Percentiles rank a stretch among this genome's conserved stretches.
phyloP scores from a whole-genome alignment of 805 yeast species.

The Metschnikowia noctiluminum region DNA sequence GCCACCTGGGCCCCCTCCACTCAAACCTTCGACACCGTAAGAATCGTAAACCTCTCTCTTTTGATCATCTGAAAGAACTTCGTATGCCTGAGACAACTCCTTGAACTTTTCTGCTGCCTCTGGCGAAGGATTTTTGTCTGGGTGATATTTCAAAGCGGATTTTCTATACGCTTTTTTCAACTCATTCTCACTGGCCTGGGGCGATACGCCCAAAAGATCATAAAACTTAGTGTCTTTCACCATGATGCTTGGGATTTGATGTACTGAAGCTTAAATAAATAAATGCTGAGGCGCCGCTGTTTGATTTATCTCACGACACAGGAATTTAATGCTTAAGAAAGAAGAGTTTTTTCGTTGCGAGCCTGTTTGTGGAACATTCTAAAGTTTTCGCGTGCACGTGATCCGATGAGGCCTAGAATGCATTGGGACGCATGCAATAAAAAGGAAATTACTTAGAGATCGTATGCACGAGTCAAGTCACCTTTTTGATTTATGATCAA shows the following conservation, averaged over 20 bases:
- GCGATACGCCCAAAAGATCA: slow-evolving; percentile 69
- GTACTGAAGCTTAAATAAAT: slow-evolving; percentile 6
- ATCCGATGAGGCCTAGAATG: slow-evolving; percentile 3
- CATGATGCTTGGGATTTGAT: slow-evolving; percentile 46
- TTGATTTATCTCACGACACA: slow-evolving; percentile 1
- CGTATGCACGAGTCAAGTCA: no score
- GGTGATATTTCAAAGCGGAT: slow-evolving; percentile 77
- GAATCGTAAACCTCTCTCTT: slow-evolving; percentile 88
- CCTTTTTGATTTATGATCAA: no score
- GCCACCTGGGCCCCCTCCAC: slow-evolving; percentile 46
- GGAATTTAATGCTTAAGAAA: slow-evolving; percentile 4
- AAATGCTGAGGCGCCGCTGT: background rate
- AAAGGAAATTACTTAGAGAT: no score
- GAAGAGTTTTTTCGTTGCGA: slow-evolving; percentile 18
- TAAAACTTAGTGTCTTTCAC: slow-evolving; percentile 78
- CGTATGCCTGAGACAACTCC: slow-evolving; percentile 84
- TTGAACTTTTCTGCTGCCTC: slow-evolving; percentile 96
- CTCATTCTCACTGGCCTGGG: slow-evolving; percentile 65
- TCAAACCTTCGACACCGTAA: slow-evolving; percentile 90
- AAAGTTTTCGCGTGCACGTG: slow-evolving; percentile 22
- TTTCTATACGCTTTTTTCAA: slow-evolving; percentile 81
- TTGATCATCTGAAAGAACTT: slow-evolving; percentile 79
- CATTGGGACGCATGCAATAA: no score
- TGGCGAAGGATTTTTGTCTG: slow-evolving; percentile 61
- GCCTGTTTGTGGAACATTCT: slow-evolving; percentile 19